A percentile compares a stretch with the other conserved stretches of the same genome.
These are phyloP conservation scores for Auxenochlorella protothecoides DNA, from an alignment of 139 green algal genomes.

Conservation along the genomic window DNA sequence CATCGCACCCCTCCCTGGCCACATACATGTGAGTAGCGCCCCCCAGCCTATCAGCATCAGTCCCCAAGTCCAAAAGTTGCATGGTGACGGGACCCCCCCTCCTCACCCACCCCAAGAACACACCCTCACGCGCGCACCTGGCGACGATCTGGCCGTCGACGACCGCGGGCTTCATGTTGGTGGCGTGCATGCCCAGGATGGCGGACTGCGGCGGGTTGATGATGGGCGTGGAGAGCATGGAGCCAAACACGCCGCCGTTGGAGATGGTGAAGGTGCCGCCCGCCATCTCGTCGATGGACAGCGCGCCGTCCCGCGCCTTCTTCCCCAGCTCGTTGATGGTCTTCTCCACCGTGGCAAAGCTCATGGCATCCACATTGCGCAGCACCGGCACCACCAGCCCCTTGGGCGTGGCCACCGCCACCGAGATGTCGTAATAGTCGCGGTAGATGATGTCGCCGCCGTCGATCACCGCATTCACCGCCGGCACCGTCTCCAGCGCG, in stretches of 20 bases:
- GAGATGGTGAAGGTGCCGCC: slow-evolving; percentile 99
- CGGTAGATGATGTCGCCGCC: slow-evolving; percentile 91
- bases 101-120: too few species aligned
- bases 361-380: slow-evolving; percentile 64
- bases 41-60: neutral
- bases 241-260: slow-evolving; percentile 97
- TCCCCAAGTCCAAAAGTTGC: too few species aligned
- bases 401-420: slow-evolving; percentile 93
- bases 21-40: neutral
- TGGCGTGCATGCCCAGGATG: slow-evolving; percentile 97
- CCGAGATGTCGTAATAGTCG: slow-evolving; percentile 79
- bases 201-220: slow-evolving; percentile 96
- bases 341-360: slow-evolving; percentile 90
- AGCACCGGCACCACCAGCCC: slow-evolving; percentile 93
- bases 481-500: slow-evolving; percentile 76
- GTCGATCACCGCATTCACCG: slow-evolving; percentile 94
- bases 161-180: slow-evolving; percentile 74
- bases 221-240: slow-evolving; percentile 92
- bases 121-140: slow-evolving; percentile 13
- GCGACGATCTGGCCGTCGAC: slow-evolving; percentile 70
- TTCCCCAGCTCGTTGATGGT: slow-evolving; percentile 76
- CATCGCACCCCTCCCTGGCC: too few species aligned
- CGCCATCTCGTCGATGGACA: slow-evolving; percentile 98
- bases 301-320: slow-evolving; percentile 88
- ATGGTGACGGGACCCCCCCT: too few species aligned